Conservation (phyloP, 768 basidiomycete genomes). For the Leccinum olivaceopallidum region DNA sequence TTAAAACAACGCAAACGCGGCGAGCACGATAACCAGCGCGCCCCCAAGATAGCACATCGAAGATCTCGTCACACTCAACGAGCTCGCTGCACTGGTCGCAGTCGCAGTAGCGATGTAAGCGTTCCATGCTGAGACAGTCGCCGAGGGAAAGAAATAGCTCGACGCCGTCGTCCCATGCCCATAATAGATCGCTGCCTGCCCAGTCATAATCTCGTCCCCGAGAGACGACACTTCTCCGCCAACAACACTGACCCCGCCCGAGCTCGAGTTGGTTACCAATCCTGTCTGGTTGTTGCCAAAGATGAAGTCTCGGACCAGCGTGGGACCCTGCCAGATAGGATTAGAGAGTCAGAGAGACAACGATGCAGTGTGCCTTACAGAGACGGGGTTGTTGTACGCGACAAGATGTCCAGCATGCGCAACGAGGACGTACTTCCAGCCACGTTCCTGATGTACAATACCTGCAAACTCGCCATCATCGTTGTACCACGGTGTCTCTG, state of each 20-base stretch:
- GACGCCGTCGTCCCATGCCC: slow-evolving; percentile 48
- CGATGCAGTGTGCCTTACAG: no score
- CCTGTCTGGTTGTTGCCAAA: slow-evolving; percentile 49
- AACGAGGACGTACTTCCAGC: no score
- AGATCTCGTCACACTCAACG: neutral
- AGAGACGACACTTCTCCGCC: slow-evolving; percentile 53
- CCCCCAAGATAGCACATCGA: neutral
- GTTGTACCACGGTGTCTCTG: no score
- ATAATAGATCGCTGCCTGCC: slow-evolving; percentile 55
- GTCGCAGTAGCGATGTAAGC: slow-evolving; percentile 39
- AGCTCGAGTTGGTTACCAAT: slow-evolving; percentile 31
- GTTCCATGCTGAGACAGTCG: slow-evolving; percentile 58
- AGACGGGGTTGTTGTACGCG: no score
- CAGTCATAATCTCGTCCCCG: slow-evolving; percentile 48
- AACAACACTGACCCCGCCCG: slow-evolving; percentile 33
- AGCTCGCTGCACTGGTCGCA: slow-evolving; percentile 1
- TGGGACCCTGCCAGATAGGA: no score
- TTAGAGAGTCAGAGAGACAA: no score
- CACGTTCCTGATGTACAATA: no score
- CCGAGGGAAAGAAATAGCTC: slow-evolving; percentile 53
- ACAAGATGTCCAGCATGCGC: no score
- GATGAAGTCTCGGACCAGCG: no score
- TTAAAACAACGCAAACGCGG: neutral
- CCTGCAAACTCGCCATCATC: no score
- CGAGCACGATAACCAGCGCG: neutral